A percentile compares a stretch with the other conserved stretches of the same genome.
phyloP scores from a whole-genome alignment of 2,329 filamentous ascomycete genomes.

The Colletotrichum agaves region DNA sequence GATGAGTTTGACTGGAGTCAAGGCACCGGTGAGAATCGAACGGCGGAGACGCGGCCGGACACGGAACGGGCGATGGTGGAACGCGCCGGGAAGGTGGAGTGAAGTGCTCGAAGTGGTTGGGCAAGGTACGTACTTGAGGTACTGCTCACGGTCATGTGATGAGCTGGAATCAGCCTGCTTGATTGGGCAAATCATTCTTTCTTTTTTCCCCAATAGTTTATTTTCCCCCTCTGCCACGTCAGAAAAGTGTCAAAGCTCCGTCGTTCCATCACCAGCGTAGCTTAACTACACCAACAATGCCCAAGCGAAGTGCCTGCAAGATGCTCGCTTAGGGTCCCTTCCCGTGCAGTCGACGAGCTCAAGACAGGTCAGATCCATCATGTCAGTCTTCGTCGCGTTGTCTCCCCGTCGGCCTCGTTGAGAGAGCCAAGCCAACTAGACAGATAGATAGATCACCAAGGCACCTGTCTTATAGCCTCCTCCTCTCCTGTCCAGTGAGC shows the following conservation, averaged over 20 bases:
- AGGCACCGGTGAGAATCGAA: neutral
- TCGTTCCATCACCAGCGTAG: neutral
- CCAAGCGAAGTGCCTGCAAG: neutral
- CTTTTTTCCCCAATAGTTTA: neutral
- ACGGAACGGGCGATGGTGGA: slow-evolving; percentile 1
- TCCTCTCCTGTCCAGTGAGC: too few relatives aligned
- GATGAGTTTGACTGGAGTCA: neutral
- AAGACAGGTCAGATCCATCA: too few relatives aligned
- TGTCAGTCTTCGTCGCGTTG: too few relatives aligned
- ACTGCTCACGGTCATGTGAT: neutral
- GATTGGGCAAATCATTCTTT: neutral
- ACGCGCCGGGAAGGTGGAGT: slow-evolving; percentile 16
- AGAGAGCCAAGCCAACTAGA: too few relatives aligned
- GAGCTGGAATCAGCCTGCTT: neutral
- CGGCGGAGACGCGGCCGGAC: slow-evolving; percentile 3
- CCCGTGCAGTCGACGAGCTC: too few relatives aligned
- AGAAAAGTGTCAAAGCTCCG: neutral
- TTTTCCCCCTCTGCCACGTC: neutral
- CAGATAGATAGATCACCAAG: too few relatives aligned
- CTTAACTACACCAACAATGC: neutral
- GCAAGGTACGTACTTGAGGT: neutral
- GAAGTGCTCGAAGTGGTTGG: neutral
- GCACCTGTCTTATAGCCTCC: too few relatives aligned
- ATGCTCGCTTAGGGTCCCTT: neutral
- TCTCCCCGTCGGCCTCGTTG: too few relatives aligned